Evolutionary conservation across 2,329 filamentous ascomycete genomes (phyloP), one percentile per base, ranked within the genome.

Genomic region (Cytospora schulzeri): DNA sequence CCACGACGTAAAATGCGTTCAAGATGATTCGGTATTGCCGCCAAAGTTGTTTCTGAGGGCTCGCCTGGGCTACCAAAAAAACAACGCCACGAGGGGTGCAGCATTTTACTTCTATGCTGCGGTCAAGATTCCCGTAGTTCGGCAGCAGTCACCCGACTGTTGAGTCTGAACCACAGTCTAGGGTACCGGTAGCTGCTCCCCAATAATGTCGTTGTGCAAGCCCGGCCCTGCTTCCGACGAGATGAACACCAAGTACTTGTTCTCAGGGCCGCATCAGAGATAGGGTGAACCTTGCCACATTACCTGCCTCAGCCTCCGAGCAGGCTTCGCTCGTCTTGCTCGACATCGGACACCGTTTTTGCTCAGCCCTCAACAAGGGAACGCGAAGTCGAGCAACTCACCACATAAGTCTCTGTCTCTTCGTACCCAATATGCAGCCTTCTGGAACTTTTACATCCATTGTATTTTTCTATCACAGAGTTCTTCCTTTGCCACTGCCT

Each of bases 381-480:
- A 35, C 14, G 8, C 22, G 15, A 17, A 26, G 12, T 24, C 22
- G 31, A 48, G 38, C 38, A 29, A 75, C 78, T 69, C 77, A 81
- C 79, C 79, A 81, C 51, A 81, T 72, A 50, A 79, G 79, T 67
- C 74, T 35, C 78, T 66, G 74, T 74, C 68, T 81, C 79, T 65
- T 81, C 78, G 70, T 79, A 81, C 60, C 79, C 76, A 58, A 81
- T 79, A 68, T 80, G 79, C 67, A 79, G 76, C 61, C 70, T 71
- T 70, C 78, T 80, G 72, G 75, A 77, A 28, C 68, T 70, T 61
- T 72, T 69, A 57, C 76, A 78, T 57, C 76, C 76, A 60, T 73
- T 73, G 66, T 76, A 76, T 69, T 75, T 1, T 19, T 77, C 62
- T n/a, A 75, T 71, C 56, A 73, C 74, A 67, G 77, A 75, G 62